Base-by-base conservation (phyloP, 768 basidiomycete species). In the Hebeloma cylindrosporum region DNA sequence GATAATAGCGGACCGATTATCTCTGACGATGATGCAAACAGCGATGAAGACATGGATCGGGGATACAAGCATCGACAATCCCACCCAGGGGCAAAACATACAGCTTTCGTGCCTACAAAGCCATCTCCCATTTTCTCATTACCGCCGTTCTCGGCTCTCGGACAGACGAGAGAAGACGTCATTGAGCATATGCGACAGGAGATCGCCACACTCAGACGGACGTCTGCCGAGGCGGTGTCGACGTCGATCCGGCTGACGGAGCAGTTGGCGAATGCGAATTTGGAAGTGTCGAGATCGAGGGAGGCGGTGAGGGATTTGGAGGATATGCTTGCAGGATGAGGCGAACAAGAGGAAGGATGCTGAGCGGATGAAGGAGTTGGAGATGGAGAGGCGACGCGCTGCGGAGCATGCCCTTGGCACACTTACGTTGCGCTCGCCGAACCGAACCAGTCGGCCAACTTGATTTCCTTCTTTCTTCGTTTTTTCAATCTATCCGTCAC, bases 101-200 rank as follows among this genome's bases (percentile, higher is more conserved):
- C n/a, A 31, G 56, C 65, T 20, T 72, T 65, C 41, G 49, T 60
- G 6, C 53, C 62, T 25, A 59, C 57, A 22, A 54, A 49, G 42
- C 52, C 62, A 7, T 50, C 61, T 9, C 62, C 62, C n/a, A 56
- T 66, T 6, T 65, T 67, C 34, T 61, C 63, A n/a, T 69, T 78
- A 21, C 73, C 74, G 34, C 66, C 78, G 10, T 72, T 73, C 32
- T 65, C 66, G 8, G 60, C 67, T 17, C 47, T 75, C 35, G 68
- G 60, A 32, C 63, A 67, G 47, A 54, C 53, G 21, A 50, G 65
- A 13, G 70, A 77, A 43, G 68, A 69, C 37, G 61, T 74, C 3
- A 64, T 88, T 42, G 82, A 86, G 43, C 78, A 75, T 32, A 72
- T 88, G 66, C 76, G 80, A 56, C 73, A 75, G 54, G 85, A 90